A percentile compares a stretch with the other conserved stretches of the same genome.
phyloP scores from a whole-genome alignment of 2,329 filamentous ascomycete species.

The Ascocoryne sarcoides region DNA sequence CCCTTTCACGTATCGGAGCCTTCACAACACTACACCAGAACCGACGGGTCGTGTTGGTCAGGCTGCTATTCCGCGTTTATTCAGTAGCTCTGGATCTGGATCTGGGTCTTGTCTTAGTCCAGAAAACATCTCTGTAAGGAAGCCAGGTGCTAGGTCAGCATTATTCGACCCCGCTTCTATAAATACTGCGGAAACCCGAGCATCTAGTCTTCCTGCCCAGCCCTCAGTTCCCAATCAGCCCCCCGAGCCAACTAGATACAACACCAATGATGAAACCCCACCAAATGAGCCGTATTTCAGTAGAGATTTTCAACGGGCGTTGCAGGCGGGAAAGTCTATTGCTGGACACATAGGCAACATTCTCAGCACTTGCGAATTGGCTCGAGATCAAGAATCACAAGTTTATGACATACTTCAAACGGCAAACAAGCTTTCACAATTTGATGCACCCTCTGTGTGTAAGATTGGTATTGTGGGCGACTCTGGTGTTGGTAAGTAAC shows the following conservation, averaged over 20 bases:
- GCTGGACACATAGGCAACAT: neutral
- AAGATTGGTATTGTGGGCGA: slow-evolving; percentile 2
- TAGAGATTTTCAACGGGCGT: neutral
- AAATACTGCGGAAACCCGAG: neutral
- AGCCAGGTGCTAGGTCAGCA: neutral
- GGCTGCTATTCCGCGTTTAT: no score
- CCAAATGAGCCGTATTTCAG: slow-evolving; percentile 1
- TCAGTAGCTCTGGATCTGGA: no score
- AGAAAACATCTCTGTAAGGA: neutral
- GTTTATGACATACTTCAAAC: neutral
- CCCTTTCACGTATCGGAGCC: neutral
- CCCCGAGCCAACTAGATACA: neutral
- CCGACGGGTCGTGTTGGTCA: neutral
- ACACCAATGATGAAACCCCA: neutral
- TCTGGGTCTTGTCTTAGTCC: no score
- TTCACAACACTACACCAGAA: neutral
- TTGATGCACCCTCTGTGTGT: slow-evolving; percentile 2
- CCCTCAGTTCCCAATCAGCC: neutral
- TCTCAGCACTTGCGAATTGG: slow-evolving; percentile 1
- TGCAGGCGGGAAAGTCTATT: neutral
- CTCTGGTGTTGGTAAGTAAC: slow-evolving; percentile 1
- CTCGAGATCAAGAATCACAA: slow-evolving; percentile 1
- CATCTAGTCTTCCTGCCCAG: neutral
- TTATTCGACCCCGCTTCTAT: neutral
- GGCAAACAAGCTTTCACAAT: neutral